Conservation (phyloP, 768 basidiomycete genomes). For the Filobasidium floriforme region DNA sequence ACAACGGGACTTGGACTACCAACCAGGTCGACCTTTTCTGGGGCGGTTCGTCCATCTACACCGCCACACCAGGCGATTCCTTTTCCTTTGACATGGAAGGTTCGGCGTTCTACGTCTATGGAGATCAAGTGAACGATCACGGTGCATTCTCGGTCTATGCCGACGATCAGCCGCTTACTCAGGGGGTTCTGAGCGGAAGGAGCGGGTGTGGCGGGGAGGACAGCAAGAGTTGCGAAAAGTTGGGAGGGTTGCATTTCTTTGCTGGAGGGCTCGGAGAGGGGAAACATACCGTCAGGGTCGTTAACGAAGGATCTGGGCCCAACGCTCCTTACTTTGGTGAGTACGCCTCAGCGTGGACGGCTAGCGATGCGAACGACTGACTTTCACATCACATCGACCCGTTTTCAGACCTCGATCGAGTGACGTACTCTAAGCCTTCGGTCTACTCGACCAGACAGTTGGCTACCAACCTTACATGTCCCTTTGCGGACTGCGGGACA, state of each 20-base stretch:
- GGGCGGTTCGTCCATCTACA: conserved; percentile 38
- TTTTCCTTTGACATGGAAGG: conserved; percentile 33
- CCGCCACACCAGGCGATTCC: conserved; percentile 29
- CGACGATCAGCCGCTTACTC: conserved; percentile 27
- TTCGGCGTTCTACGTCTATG: conserved; percentile 42
- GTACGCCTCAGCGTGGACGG: not conserved
- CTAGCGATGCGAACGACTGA: not conserved
- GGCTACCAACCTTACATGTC: conserved; percentile 9
- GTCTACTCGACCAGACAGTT: conserved; percentile 17
- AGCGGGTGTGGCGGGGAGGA: conserved; percentile 35
- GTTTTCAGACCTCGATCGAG: conserved; percentile 24
- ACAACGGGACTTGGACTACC: conserved; percentile 35
- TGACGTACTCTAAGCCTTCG: conserved; percentile 26
- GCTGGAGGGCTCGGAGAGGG: conserved; percentile 30
- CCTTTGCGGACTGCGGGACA: conserved; percentile 15
- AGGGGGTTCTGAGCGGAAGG: conserved; percentile 28
- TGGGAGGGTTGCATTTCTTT: conserved; percentile 35
- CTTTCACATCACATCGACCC: not conserved
- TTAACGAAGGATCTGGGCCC: conserved; percentile 31
- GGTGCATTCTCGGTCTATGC: conserved; percentile 38
- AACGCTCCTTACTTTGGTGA: conserved; percentile 37
- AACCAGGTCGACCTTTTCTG: conserved; percentile 35
- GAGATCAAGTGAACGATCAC: conserved; percentile 45
- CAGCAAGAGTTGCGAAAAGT: conserved; percentile 41
- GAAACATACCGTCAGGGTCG: conserved; percentile 29